phyloP scores from a whole-genome alignment of 1,139 yeast species.

The Debaryomyces nepalensis region DNA sequence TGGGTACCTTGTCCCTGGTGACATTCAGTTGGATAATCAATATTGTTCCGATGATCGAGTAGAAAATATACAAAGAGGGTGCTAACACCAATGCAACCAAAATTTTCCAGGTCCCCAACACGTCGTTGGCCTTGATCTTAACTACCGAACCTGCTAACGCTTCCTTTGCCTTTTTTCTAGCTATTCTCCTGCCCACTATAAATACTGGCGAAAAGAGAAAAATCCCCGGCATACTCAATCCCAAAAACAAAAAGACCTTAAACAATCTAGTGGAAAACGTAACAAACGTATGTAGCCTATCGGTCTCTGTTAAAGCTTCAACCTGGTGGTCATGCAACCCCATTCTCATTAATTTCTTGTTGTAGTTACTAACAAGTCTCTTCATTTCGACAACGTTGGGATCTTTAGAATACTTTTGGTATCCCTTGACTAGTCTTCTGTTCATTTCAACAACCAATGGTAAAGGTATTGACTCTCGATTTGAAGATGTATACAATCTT shows the following conservation, averaged over 20 bases:
- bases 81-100: constrained; percentile 50
- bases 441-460: constrained; percentile 54
- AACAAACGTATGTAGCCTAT: constrained; percentile 31
- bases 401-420: constrained; percentile 39
- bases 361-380: constrained; percentile 40
- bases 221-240: constrained; percentile 47
- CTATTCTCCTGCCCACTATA: constrained; percentile 39
- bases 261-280: constrained; percentile 35
- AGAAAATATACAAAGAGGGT: constrained; percentile 46
- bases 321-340: constrained; percentile 53
- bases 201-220: constrained; percentile 52
- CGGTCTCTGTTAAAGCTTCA: constrained; percentile 35
- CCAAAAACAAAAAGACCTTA: constrained; percentile 38
- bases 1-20: constrained; percentile 20
- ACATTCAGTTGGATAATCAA: constrained; percentile 29
- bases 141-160: constrained; percentile 50
- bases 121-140: constrained; percentile 51
- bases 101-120: constrained; percentile 52
- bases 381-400: constrained; percentile 42
- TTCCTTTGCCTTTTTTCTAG: constrained; percentile 42
- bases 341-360: constrained; percentile 35
- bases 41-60: constrained; percentile 43
- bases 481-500: constrained; percentile 43
- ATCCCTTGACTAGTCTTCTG: constrained; percentile 46
- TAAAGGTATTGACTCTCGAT: constrained; percentile 41